phyloP scores from a whole-genome alignment of 1,284 basidiomycete species.

The Coniferiporia weirii region DNA sequence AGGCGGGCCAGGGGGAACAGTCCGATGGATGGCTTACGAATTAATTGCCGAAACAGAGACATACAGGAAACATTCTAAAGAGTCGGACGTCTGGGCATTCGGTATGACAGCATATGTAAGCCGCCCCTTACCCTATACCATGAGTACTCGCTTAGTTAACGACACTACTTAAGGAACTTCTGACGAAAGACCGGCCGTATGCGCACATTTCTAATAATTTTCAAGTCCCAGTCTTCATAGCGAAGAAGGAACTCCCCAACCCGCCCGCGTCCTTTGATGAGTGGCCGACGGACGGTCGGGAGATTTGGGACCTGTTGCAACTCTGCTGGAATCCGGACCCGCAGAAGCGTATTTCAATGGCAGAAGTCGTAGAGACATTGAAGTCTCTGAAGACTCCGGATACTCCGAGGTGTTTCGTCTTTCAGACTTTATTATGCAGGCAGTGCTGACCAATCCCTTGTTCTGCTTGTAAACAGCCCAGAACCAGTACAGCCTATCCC shows the following conservation, averaged over 20 bases:
- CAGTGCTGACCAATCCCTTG: too few relatives aligned
- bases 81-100: conserved; percentile 15
- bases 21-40: conserved; percentile 6
- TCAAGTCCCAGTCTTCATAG: not conserved
- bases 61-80: not conserved
- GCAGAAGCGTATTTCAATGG: not conserved
- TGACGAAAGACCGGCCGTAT: not conserved
- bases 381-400: too few relatives aligned
- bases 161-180: not conserved
- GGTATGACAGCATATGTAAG: conserved; percentile 12
- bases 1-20: not conserved
- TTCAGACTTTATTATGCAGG: too few relatives aligned
- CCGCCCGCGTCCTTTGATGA: not conserved
- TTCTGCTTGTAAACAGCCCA: too few relatives aligned
- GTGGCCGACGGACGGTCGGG: not conserved
- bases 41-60: not conserved
- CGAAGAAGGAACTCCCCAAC: not conserved
- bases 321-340: not conserved
- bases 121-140: not conserved
- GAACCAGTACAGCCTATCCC: too few relatives aligned
- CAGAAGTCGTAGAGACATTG: too few relatives aligned
- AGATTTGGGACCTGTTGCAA: not conserved
- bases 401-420: too few relatives aligned
- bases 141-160: not conserved
- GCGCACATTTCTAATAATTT: not conserved